Base-by-base conservation (phyloP, 805 yeast genomes). In the Myxozyma melibiosi region DNA sequence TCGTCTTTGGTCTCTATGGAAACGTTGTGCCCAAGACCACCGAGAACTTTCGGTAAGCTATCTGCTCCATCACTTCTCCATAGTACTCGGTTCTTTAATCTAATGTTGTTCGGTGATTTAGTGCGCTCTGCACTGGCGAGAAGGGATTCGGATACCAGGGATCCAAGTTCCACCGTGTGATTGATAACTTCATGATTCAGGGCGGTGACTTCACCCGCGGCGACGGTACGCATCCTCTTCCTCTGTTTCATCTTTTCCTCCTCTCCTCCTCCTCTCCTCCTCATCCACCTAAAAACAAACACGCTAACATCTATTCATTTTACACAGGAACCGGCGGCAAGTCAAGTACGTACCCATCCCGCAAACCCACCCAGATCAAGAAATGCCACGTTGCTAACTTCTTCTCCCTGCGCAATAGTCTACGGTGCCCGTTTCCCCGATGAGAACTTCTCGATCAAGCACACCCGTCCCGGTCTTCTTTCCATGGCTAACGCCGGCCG, bases 1-100 rank as follows among this genome's bases (percentile, higher is more conserved):
- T 92, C 63, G 87, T 85, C 57, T 78, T 92, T 71, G 98, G 97
- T 11, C 79, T 92, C 51, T 92, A 84, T 70, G 97, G 97, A 45
- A 81, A 84, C 24, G 88, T 83, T 47, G 92, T 86, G 38, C 96
- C 95, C 66, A 87, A 86, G 73, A 91, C 97, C 27, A 94, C 80
- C 38, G 91, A 88, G 72, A 91, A 91, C 79, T 90, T 90, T 76
- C 83, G 88, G 65, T 61, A 53, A 18, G 47, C n/a, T 24, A 31
- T 13, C 34, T 43, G 18, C 37, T 16, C 31, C 22, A 18, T 6
- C 14, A 14, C 18, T 13, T 22, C 8, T 18, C 14, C 14, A 8
- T 27, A 39, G 43, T n/a, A 24, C 16, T 14, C 8, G 11, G n/a
- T 22, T 14, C n/a, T 7, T 41, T 13, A 87, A 33, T 71, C 76